phyloP scores from a whole-genome alignment of 306 rosid species.

The Cicer arietinum region DNA sequence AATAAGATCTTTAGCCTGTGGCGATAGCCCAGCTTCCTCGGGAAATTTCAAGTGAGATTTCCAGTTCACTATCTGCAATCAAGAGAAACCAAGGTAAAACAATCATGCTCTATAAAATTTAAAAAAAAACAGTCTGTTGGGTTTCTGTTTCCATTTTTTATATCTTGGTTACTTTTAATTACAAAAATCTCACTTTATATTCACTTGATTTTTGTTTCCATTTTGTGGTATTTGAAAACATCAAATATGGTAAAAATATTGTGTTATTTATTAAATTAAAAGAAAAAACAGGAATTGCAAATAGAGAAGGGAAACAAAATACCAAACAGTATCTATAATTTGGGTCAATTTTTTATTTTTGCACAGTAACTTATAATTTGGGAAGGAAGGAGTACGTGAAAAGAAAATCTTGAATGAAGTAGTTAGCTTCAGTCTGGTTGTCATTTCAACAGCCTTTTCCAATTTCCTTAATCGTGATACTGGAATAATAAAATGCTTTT shows the following conservation, averaged over 20 bases:
- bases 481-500: not conserved
- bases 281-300: not conserved
- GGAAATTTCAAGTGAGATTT: conserved; percentile 96
- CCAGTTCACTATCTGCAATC: conserved; percentile 90
- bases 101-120: conserved; percentile 13
- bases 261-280: not conserved
- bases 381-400: not conserved
- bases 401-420: not conserved
- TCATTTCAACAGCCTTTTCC: not conserved
- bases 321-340: not conserved
- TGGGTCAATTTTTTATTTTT: no score
- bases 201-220: not conserved
- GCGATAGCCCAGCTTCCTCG: conserved; percentile 87
- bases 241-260: not conserved
- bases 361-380: no score
- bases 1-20: conserved; percentile 83
- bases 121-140: not conserved
- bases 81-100: conserved; percentile 36
- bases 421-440: not conserved
- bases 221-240: not conserved
- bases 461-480: not conserved
- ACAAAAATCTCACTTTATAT: not conserved
- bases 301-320: not conserved
- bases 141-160: not conserved
- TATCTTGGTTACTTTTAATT: not conserved